Evolutionary conservation across 805 yeast genomes (phyloP).

Genomic region (Metschnikowia aberdeeniae): DNA sequence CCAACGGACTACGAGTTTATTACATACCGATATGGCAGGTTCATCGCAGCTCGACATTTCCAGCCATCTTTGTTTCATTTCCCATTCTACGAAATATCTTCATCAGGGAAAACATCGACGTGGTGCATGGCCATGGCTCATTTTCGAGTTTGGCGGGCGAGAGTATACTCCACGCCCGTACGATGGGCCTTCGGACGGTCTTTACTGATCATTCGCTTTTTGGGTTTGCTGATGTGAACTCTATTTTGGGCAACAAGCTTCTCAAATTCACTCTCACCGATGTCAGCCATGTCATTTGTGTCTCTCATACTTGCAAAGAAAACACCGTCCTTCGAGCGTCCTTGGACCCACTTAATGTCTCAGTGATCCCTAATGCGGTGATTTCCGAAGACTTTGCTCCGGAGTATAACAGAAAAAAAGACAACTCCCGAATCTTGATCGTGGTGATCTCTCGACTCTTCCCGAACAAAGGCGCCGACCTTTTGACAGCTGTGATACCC

Average conservation of each 20-base stretch:
- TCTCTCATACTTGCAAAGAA: slow-evolving; percentile 93
- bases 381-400: slow-evolving; percentile 78
- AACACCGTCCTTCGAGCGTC: slow-evolving; percentile 88
- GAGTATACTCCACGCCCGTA: slow-evolving; percentile 83
- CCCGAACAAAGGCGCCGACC: slow-evolving; percentile 95
- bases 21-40: slow-evolving; percentile 79
- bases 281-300: slow-evolving; percentile 93
- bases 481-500: slow-evolving; percentile 81
- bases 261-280: slow-evolving; percentile 80
- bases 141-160: slow-evolving; percentile 84
- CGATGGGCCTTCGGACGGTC: slow-evolving; percentile 89
- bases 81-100: slow-evolving; percentile 83
- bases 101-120: slow-evolving; percentile 78
- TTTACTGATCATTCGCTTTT: slow-evolving; percentile 95
- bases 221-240: slow-evolving; percentile 84
- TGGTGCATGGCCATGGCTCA: slow-evolving; percentile 95
- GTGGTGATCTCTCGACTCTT: slow-evolving; percentile 88
- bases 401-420: slow-evolving; percentile 12
- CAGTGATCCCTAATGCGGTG: slow-evolving; percentile 96
- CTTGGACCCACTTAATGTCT: slow-evolving; percentile 68
- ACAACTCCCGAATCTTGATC: slow-evolving; percentile 52
- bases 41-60: slow-evolving; percentile 81
- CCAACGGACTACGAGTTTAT: slow-evolving; percentile 91
- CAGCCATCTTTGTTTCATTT: slow-evolving; percentile 83
- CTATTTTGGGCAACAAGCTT: slow-evolving; percentile 81